Evolutionary conservation across 768 basidiomycete species (phyloP), one percentile per base, ranked within the genome.

Genomic region (Phylloporus sp.): DNA sequence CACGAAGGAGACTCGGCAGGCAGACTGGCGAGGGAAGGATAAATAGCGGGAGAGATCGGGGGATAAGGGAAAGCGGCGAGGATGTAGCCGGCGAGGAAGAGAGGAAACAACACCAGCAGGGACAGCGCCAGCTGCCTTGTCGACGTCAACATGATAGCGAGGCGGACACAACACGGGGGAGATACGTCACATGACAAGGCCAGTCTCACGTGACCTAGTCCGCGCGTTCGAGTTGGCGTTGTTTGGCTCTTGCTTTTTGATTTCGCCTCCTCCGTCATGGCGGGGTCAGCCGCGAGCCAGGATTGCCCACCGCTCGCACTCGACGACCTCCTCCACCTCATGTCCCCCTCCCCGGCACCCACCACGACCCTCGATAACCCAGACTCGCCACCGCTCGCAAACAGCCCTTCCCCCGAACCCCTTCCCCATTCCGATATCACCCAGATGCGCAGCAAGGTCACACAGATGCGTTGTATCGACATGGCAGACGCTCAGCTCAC

Each of bases 41-140:
- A 71, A 4, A 84, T 63, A 33, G 63, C 55, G 4, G 79, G 65
- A 0, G 76, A 68, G 22, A 67, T 66, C 1, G 82, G 83, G 0
- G 81, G 76, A 44, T 71, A 68, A 2, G 86, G 86, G 57, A 88
- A 88, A 1, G 77, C 73, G 8, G 82, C 74, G 52, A 86, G 66
- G 56, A 87, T 68, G 61, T 84, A 87, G 3, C 74, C 66, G 4
- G 74, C 68, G 40, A 86, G 68, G 36, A 86, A 69, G 22, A 85
- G 61, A 14, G 83, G 78, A 1, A 82, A 80, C 6, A 86, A 59
- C 13, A 82, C 60, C 46, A 87, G 68, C 26, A 88, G 71, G 3
- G 77, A 70, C 24, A 59, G 22, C 22, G 56, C 32, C n/a, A 66
- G 49, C 33, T 53, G 57, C 5, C 54, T 48, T n/a, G 50, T 42